Evolutionary conservation across 345 rosid species (phyloP).

Genomic region (Schrenkiella parvula): DNA sequence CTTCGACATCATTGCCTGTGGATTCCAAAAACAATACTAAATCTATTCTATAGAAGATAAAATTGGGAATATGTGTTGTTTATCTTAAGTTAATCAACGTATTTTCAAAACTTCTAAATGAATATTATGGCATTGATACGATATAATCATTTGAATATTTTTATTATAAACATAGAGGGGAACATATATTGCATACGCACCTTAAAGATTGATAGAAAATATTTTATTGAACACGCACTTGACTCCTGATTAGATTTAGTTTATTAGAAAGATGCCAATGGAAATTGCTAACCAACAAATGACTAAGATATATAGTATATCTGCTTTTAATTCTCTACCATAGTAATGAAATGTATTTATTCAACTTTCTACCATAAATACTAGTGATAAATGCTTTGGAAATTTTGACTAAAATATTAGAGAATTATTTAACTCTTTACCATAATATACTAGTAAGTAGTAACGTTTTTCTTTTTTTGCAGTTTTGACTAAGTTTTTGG

Average conservation of each 20-base stretch:
- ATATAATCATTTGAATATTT: too few species aligned
- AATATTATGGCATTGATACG: background rate
- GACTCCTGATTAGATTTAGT: background rate
- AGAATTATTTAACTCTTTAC: background rate
- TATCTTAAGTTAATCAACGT: too few species aligned
- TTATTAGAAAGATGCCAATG: background rate
- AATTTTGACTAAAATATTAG: background rate
- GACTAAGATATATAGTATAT: background rate
- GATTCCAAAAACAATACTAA: background rate
- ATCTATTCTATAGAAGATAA: too few species aligned
- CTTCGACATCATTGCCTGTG: background rate
- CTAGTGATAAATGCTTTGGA: background rate
- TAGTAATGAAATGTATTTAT: too few species aligned
- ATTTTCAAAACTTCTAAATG: too few species aligned
- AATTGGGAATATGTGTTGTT: too few species aligned
- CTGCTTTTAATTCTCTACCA: background rate
- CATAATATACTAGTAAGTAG: background rate
- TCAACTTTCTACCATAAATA: background rate
- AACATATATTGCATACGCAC: too few species aligned
- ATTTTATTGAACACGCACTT: background rate
- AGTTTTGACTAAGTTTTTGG: background rate
- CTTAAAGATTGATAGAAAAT: background rate
- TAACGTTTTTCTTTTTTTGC: too few species aligned
- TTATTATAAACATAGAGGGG: too few species aligned
- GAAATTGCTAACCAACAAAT: too few species aligned